Percentiles rank a stretch among this genome's conserved stretches.
phyloP scores from a whole-genome alignment of 192 early-diverging fungal genomes.

The Phycomyces nitens region DNA sequence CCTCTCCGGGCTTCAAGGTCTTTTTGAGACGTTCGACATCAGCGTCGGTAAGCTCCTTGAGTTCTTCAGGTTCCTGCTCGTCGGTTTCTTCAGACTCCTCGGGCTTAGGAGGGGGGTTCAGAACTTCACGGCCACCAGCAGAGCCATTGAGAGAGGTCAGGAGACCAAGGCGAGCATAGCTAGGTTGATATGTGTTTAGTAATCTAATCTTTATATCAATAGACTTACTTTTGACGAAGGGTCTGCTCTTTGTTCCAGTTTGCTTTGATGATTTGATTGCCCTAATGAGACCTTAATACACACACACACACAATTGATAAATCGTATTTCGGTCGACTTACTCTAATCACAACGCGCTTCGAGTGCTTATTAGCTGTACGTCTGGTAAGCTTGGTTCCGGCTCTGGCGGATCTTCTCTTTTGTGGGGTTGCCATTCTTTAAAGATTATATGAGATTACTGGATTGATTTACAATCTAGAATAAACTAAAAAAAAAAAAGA shows the following conservation, averaged over 20 bases:
- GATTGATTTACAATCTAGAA: too few species aligned
- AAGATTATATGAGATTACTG: too few species aligned
- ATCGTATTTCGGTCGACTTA: constrained; percentile 20
- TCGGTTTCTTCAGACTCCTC: constrained; percentile 1
- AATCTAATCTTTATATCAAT: neutral
- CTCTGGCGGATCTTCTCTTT: constrained; percentile 62
- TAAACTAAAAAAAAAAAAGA: too few species aligned
- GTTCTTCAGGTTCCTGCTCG: constrained; percentile 17
- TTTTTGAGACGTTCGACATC: constrained; percentile 55
- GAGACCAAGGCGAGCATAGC: constrained; percentile 69
- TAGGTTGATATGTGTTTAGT: constrained; percentile 13
- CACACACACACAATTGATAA: neutral
- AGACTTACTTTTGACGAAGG: constrained; percentile 61
- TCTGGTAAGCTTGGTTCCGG: constrained; percentile 58
- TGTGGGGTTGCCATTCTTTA: constrained; percentile 55
- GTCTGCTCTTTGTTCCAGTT: constrained; percentile 70
- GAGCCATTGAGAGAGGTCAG: constrained; percentile 63
- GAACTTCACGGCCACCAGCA: constrained; percentile 50
- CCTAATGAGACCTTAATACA: too few species aligned
- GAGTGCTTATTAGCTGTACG: constrained; percentile 59
- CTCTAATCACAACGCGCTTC: constrained; percentile 53
- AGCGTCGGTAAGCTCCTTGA: constrained; percentile 46
- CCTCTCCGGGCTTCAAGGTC: constrained; percentile 59
- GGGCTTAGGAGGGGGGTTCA: constrained; percentile 24
- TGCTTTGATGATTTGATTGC: constrained; percentile 57